Evolutionary conservation across 306 rosid species (phyloP).

Genomic region (Pyrus pyrifolia): DNA sequence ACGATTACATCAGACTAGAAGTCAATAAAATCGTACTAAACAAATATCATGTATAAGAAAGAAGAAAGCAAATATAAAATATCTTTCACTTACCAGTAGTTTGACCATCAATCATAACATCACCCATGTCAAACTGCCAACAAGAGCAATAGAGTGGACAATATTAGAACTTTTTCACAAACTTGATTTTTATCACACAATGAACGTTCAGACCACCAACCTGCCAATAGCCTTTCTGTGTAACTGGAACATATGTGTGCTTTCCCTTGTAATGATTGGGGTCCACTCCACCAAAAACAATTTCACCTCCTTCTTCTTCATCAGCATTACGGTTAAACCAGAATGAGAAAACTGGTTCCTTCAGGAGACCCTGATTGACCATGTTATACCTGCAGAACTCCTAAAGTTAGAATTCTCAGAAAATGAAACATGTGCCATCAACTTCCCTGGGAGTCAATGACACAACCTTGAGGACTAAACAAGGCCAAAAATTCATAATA

Average conservation of each 20-base stretch:
- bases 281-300: constrained; percentile 57
- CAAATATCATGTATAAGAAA: not conserved
- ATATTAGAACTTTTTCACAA: not conserved
- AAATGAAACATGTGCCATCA: not conserved
- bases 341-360: constrained; percentile 53
- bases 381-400: constrained; percentile 42
- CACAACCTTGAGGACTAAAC: not conserved
- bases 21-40: not conserved
- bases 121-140: constrained; percentile 73
- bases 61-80: not conserved
- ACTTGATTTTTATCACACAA: not conserved
- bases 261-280: constrained; percentile 58
- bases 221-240: constrained; percentile 87
- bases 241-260: constrained; percentile 80
- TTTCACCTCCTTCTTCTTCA: constrained; percentile 52
- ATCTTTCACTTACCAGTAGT: constrained; percentile 44
- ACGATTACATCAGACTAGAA: not conserved
- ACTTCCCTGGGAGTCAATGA: not conserved
- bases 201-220: constrained; percentile 29
- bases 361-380: constrained; percentile 45
- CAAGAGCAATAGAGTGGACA: not conserved
- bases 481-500: not conserved
- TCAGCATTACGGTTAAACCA: constrained; percentile 52
- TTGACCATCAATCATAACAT: constrained; percentile 42
- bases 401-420: constrained; percentile 3